Percentiles rank a stretch among this genome's conserved stretches.
phyloP scores from a whole-genome alignment of 2,329 filamentous ascomycete species.

The Bipolaris cookei region DNA sequence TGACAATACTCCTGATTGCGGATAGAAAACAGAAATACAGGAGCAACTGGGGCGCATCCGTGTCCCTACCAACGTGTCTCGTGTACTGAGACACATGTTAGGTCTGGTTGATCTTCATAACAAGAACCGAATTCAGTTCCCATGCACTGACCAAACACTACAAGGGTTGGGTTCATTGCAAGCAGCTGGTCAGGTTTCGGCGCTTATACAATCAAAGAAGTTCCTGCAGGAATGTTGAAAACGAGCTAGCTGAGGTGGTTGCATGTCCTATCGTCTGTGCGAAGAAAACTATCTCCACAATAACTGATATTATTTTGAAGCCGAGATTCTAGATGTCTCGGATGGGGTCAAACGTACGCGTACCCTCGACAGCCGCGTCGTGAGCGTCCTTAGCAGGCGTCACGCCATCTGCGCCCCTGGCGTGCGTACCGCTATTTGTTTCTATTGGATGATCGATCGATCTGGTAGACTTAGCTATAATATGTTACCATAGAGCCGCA shows the following conservation, averaged over 20 bases:
- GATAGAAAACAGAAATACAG: no score
- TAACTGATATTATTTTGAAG: neutral
- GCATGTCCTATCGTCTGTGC: neutral
- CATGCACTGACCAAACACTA: no score
- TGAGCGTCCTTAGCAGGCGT: neutral
- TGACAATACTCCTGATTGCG: no score
- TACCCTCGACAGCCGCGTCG: neutral
- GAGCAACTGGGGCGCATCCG: no score
- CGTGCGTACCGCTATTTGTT: neutral
- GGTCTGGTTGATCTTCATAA: no score
- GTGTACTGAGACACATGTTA: no score
- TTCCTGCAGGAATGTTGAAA: neutral
- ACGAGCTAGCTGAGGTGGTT: neutral
- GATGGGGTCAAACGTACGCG: neutral
- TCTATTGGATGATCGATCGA: neutral
- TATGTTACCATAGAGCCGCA: neutral
- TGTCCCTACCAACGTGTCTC: no score
- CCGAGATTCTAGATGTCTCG: neutral
- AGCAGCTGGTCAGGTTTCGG: neutral
- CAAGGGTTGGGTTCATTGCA: no score
- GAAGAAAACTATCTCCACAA: neutral
- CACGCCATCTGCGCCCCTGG: neutral
- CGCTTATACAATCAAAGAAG: neutral
- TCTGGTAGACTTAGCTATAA: neutral
- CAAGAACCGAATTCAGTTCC: no score